Base-by-base conservation (phyloP, 2,329 filamentous ascomycete genomes). In the Apiospora hydei region DNA sequence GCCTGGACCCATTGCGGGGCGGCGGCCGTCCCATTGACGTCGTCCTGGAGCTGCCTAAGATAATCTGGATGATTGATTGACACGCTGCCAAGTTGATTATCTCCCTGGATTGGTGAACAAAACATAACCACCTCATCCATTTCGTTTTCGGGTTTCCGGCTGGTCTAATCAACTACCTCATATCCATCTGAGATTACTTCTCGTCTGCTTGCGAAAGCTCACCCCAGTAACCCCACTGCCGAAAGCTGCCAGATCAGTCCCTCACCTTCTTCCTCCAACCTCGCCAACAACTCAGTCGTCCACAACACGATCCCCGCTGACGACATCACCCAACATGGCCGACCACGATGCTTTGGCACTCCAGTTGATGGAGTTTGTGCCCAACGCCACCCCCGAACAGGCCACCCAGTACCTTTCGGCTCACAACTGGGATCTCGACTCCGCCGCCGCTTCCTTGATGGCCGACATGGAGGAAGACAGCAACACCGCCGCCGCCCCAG, bases 371-470 rank as follows among this genome's bases (percentile, higher is more conserved):
- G 83, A 73, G 61, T 71, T 82, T 71, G 83, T 91, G 77, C 91
- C 89, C n/a, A 85, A 86, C 30, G 84, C 84, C 43, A 81, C 82
- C 44, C 78, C 86, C 44, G 80, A 85, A 71, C 83, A 95, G 92
- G 93, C 93, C 67, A 85, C 86, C 71, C 86, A 91, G 73, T 93
- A 93, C 76, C 89, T 96, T 10, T 84, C 86, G 30, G 87, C 88
- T 47, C 90, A 88, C 77, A 83, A 88, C 75, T 94, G 93, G 91
- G 88, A 94, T 77, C 83, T 94, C 61, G 85, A 88, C 75, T 83
- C 85, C 13, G 92, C 92, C 21, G 87, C 89, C 70, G 86, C 89
- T 43, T 87, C 89, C 69, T 93, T 87, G 83, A 94, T 89, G 78
- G 85, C 86, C 73, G 85, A 89, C 72, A 83, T 86, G 46, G 89